Evolutionary conservation across 2,329 filamentous ascomycete genomes (phyloP).

Genomic region (Fusarium bactridioides): DNA sequence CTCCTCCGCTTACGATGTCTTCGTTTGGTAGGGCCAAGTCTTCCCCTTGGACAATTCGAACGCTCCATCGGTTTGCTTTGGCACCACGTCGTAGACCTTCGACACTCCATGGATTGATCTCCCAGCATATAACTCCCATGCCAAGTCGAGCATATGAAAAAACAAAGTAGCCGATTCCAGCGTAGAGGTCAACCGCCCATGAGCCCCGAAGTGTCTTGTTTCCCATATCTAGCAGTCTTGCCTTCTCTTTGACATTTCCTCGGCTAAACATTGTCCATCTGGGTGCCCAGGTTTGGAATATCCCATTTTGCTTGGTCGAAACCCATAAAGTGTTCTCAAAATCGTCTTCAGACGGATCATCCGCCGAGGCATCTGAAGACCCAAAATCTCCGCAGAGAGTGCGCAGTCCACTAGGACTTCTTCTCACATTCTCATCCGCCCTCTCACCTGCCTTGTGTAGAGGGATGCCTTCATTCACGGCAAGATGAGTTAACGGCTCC

Average conservation of each 20-base stretch:
- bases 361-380: constrained; percentile 43
- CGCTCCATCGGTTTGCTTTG: constrained; percentile 70
- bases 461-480: constrained; percentile 69
- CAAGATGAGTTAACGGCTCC: constrained; percentile 61
- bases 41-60: constrained; percentile 59
- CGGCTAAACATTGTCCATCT: constrained; percentile 93
- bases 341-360: constrained; percentile 55
- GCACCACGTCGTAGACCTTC: constrained; percentile 84
- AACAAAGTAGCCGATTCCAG: constrained; percentile 92
- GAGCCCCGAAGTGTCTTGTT: constrained; percentile 26
- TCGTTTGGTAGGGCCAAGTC: constrained; percentile 51
- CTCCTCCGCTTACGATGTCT: constrained; percentile 51
- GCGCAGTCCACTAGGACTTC: constrained; percentile 74
- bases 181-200: constrained; percentile 83
- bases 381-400: constrained; percentile 82
- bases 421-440: constrained; percentile 70
- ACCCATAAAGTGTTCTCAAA: constrained; percentile 81
- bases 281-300: constrained; percentile 87
- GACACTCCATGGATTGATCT: constrained; percentile 87
- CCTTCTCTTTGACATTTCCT: constrained; percentile 90
- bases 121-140: constrained; percentile 82
- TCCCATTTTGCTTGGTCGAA: constrained; percentile 77
- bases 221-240: constrained; percentile 69
- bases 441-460: constrained; percentile 45
- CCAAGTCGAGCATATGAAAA: constrained; percentile 82